Evolutionary conservation across 345 rosid genomes (phyloP).

Genomic region (Erysimum cheiranthoides): DNA sequence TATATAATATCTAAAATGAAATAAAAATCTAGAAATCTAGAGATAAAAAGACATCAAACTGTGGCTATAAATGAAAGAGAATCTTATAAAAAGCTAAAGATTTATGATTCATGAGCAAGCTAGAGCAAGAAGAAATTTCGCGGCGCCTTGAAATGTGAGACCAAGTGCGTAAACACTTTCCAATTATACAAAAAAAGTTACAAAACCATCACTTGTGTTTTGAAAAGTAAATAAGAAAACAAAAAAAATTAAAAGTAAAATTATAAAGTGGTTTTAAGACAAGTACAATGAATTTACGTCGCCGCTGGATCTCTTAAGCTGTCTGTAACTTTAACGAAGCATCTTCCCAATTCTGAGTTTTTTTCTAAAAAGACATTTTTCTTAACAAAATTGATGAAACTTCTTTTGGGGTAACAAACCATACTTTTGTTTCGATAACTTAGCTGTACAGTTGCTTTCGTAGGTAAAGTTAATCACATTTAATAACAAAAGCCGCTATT

Average conservation of each 20-base stretch:
- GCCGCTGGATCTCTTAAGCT: conserved; percentile 12
- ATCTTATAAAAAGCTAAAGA: conserved; percentile 27
- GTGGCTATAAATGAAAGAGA: conserved; percentile 24
- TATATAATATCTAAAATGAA: neutral
- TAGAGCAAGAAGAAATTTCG: conserved; percentile 6
- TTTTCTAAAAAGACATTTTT: neutral
- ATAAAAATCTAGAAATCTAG: neutral
- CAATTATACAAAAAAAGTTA: conserved; percentile 6
- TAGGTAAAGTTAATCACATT: conserved; percentile 26
- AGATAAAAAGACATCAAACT: neutral
- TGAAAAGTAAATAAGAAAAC: neutral
- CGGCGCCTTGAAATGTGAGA: conserved; percentile 39
- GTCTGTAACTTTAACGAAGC: conserved; percentile 30
- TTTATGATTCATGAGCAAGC: neutral
- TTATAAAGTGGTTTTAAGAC: neutral
- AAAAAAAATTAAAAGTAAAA: neutral
- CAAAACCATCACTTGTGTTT: conserved; percentile 17
- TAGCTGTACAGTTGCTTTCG: conserved; percentile 28
- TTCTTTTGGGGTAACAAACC: neutral
- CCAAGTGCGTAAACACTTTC: conserved; percentile 18
- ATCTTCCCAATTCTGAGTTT: neutral
- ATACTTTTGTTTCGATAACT: conserved; percentile 27
- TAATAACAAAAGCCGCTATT: neutral
- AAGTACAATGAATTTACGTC: conserved; percentile 31
- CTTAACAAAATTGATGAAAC: neutral